Evolutionary conservation across 2,329 filamentous ascomycete genomes (phyloP).

Genomic region (Ceratocystis destructans): DNA sequence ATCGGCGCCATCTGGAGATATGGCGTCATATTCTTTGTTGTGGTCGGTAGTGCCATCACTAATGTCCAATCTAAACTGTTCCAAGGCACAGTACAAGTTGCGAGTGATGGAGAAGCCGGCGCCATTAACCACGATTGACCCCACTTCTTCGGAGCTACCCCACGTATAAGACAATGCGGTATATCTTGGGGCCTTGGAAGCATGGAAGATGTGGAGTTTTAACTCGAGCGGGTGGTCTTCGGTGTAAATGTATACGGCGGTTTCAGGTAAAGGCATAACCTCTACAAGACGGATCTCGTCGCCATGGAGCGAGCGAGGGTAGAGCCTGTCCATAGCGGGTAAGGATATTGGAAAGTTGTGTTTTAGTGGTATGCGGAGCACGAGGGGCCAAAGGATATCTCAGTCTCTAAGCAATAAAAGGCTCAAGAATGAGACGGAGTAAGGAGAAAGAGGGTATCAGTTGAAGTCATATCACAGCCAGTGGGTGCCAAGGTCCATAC

Average conservation of each 20-base stretch:
- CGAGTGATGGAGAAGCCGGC: conserved; percentile 21
- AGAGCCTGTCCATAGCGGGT: conserved; percentile 11
- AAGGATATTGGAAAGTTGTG: neutral
- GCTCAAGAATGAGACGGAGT: conserved; percentile 5
- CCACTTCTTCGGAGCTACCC: conserved; percentile 21
- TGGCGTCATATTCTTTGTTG: neutral
- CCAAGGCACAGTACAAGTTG: conserved; percentile 24
- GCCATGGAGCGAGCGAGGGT: conserved; percentile 9
- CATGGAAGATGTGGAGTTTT: conserved; percentile 14
- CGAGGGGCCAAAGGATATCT: neutral
- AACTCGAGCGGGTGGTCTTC: conserved; percentile 11
- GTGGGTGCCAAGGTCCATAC: neutral
- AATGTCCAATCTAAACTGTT: conserved; percentile 22
- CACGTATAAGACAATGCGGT: conserved; percentile 25
- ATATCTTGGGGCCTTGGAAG: conserved; percentile 20
- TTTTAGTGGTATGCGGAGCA: neutral
- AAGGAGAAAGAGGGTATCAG: neutral
- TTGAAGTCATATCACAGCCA: neutral
- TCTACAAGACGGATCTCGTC: conserved; percentile 19
- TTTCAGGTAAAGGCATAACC: conserved; percentile 11
- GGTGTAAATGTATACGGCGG: neutral
- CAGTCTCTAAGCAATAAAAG: neutral
- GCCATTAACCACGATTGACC: conserved; percentile 22
- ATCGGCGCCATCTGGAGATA: conserved; percentile 2
- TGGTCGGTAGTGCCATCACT: conserved; percentile 14